Evolutionary conservation across 1,139 yeast species (phyloP), one percentile per base, ranked within the genome.

Genomic region (Yamadazyma dendronema): DNA sequence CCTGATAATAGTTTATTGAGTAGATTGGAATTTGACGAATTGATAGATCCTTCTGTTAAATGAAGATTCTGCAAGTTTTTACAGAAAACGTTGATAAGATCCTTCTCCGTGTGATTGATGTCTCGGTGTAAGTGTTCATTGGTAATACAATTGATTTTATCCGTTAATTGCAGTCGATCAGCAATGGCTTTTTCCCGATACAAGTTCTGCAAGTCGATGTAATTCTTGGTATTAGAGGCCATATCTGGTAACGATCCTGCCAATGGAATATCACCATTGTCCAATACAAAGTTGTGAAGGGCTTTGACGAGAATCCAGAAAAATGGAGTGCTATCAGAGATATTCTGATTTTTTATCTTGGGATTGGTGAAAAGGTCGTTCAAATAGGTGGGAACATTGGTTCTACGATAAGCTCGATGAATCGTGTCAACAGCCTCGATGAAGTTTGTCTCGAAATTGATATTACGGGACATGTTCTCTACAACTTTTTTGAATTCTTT

Each of bases 221-320:
- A 92, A 37, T 71, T 71, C 11, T 61, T 61, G 0, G 96, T 82
- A 46, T 81, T 81, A 0, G 96, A 77, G 24, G 86, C 84, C 97
- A 92, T 90, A 57, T 90, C 97, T 0, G 96, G 96, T 10, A 90
- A 55, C 1, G 67, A 73, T 0, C 96, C 96, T 3, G 84, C 71
- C 3, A 88, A 62, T 0, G 97, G 97, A 15, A 58, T 53, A 3
- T 65, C 60, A n/a, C 65, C 59, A 41, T 67, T 60, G 4, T 50
- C 43, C 0, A 37, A 42, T 5, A 81, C 67, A 54, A 79, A 90
- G 4, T 49, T 46, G 25, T 71, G 62, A 35, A 90, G 61, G 0
- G 90, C 84, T 24, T 61, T 63, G 0, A 78, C 68, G 15, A 81
- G 67, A 2, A 75, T 56, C 94, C 95, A 84, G 49, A 88, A 83